Conservation (phyloP, 1,284 basidiomycete species). For the Pseudozyma sp. region DNA sequence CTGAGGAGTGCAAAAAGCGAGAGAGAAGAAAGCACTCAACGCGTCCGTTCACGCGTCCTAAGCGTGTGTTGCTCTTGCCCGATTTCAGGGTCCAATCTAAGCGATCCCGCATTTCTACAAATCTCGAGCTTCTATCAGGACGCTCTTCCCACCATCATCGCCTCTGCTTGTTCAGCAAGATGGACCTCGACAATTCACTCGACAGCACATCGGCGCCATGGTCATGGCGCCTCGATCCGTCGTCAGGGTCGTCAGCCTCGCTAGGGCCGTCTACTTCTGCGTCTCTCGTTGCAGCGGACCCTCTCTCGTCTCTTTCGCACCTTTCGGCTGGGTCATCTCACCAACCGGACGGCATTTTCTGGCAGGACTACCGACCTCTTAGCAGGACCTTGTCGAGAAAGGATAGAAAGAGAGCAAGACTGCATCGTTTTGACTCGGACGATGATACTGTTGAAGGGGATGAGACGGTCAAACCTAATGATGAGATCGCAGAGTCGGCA, state of each 20-base stretch:
- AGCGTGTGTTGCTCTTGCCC: not conserved
- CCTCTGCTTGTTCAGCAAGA: not conserved
- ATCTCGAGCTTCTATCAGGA: too few relatives aligned
- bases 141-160: too few relatives aligned
- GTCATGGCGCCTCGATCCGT: slow-evolving; percentile 30
- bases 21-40: slow-evolving; percentile 7
- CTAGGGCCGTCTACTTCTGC: slow-evolving; percentile 21
- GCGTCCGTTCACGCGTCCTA: slow-evolving; percentile 5
- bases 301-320: slow-evolving; percentile 24
- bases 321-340: not conserved
- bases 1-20: too few relatives aligned
- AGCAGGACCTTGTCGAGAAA: not conserved
- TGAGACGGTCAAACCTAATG: not conserved
- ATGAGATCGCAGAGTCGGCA: not conserved
- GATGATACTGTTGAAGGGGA: not conserved
- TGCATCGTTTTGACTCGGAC: slow-evolving; percentile 28
- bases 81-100: slow-evolving; percentile 10
- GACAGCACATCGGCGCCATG: slow-evolving; percentile 14
- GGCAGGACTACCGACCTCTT: slow-evolving; percentile 23
- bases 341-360: slow-evolving; percentile 20
- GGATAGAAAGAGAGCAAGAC: slow-evolving; percentile 11
- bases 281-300: slow-evolving; percentile 2
- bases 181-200: not conserved
- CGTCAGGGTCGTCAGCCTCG: slow-evolving; percentile 12
- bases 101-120: not conserved